Conservation (phyloP, 768 basidiomycete genomes). For the Phlebiopsis gigantea region DNA sequence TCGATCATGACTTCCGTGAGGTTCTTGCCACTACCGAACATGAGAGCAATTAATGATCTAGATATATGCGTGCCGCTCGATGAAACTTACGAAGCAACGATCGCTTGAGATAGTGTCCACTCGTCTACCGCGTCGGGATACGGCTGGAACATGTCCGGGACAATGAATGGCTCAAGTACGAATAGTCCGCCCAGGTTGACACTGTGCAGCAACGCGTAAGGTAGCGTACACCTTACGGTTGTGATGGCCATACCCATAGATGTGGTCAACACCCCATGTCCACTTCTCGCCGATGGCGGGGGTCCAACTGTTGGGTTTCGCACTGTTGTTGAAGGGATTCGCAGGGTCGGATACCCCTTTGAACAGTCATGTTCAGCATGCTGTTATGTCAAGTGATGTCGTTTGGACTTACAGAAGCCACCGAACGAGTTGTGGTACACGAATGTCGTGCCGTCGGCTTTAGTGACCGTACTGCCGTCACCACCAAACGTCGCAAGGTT, state of each 20-base stretch:
- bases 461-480: constrained; percentile 61
- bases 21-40: constrained; percentile 4
- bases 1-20: constrained; percentile 33
- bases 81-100: constrained; percentile 40
- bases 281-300: constrained; percentile 74
- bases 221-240: not conserved
- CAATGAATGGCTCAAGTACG: constrained; percentile 75
- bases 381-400: not conserved
- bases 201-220: constrained; percentile 21
- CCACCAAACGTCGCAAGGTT: constrained; percentile 42
- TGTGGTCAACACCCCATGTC: constrained; percentile 58
- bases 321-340: constrained; percentile 71
- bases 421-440: constrained; percentile 75
- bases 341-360: constrained; percentile 64
- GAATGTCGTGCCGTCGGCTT: constrained; percentile 66
- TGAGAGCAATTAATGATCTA: not conserved
- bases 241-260: constrained; percentile 45
- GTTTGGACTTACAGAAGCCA: constrained; percentile 61
- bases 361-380: not conserved
- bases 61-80: constrained; percentile 20
- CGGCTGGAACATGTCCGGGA: constrained; percentile 54
- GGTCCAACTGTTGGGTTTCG: constrained; percentile 74
- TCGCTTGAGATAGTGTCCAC: constrained; percentile 55
- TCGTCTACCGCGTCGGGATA: constrained; percentile 53
- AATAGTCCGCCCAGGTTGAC: constrained; percentile 76